Evolutionary conservation across 768 basidiomycete species (phyloP).

Genomic region (Psilocybe cubensis): DNA sequence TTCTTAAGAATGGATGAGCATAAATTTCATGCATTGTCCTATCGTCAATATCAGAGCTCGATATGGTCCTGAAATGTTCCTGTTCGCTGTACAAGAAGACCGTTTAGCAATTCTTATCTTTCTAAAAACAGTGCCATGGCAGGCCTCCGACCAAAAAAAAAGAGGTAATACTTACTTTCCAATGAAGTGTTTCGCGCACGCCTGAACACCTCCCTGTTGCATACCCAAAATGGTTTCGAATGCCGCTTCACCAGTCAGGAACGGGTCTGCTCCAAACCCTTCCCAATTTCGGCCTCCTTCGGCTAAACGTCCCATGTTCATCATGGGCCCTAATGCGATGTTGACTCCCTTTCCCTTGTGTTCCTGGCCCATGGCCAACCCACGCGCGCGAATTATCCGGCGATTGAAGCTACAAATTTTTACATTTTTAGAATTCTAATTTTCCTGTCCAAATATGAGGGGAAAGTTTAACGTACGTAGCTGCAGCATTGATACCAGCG

Average conservation of each 20-base stretch:
- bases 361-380: conserved; percentile 80
- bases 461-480: conserved; percentile 56
- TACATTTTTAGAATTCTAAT: conserved; percentile 3
- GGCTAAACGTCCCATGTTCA: conserved; percentile 83
- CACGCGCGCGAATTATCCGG: conserved; percentile 74
- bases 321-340: conserved; percentile 80
- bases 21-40: conserved; percentile 80
- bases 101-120: neutral
- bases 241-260: conserved; percentile 75
- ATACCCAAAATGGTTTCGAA: conserved; percentile 85
- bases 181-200: conserved; percentile 84
- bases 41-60: conserved; percentile 77
- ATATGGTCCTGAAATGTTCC: conserved; percentile 58
- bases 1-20: conserved; percentile 67
- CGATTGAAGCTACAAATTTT: conserved; percentile 64
- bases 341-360: conserved; percentile 85
- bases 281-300: conserved; percentile 92
- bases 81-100: conserved; percentile 53
- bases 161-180: conserved; percentile 56
- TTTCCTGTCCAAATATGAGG: neutral
- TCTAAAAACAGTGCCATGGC: no score
- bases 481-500: conserved; percentile 79
- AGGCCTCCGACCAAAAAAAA: neutral
- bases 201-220: conserved; percentile 80
- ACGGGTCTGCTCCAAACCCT: conserved; percentile 94